Evolutionary conservation across 2,329 filamentous ascomycete species (phyloP).

Genomic region (Clonostachys rhizophaga): DNA sequence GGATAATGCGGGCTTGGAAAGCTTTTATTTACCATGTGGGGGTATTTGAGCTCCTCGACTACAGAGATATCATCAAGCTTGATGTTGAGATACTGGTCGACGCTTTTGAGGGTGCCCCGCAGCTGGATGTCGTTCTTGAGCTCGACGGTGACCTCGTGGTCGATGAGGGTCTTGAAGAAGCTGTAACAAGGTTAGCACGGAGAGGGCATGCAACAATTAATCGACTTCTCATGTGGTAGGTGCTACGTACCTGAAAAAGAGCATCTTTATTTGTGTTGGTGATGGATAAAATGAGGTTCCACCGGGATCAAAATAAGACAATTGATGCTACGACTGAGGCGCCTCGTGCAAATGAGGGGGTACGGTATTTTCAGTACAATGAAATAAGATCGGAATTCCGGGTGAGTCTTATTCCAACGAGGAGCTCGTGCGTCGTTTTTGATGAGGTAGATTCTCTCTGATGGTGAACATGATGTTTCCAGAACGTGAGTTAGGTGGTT

Average conservation of each 20-base stretch:
- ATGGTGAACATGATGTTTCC: too few species aligned
- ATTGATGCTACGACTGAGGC: too few species aligned
- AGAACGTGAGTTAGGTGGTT: too few species aligned
- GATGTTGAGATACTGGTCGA: conserved; percentile 99
- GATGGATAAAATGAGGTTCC: neutral
- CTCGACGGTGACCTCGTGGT: conserved; percentile 95
- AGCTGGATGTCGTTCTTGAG: conserved; percentile 99
- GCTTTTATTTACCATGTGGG: conserved; percentile 65
- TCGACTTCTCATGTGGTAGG: too few species aligned
- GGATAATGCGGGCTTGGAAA: neutral
- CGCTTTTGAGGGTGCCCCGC: conserved; percentile 89
- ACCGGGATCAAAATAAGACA: neutral
- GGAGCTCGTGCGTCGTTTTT: too few species aligned
- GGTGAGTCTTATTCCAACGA: too few species aligned
- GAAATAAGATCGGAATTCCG: too few species aligned
- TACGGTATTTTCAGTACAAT: too few species aligned
- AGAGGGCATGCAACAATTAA: too few species aligned
- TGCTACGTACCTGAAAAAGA: conserved; percentile 6
- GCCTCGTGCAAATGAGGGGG: too few species aligned
- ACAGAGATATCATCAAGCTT: conserved; percentile 95
- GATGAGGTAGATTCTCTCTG: too few species aligned
- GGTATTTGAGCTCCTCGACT: conserved; percentile 89
- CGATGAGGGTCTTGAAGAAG: conserved; percentile 99
- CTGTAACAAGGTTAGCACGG: conserved; percentile 32
- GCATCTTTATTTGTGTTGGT: conserved; percentile 2